A percentile compares a stretch with the other conserved stretches of the same genome.
Conservation (phyloP, 2,329 filamentous ascomycete species). For the Leptographium galeiforme region DNA sequence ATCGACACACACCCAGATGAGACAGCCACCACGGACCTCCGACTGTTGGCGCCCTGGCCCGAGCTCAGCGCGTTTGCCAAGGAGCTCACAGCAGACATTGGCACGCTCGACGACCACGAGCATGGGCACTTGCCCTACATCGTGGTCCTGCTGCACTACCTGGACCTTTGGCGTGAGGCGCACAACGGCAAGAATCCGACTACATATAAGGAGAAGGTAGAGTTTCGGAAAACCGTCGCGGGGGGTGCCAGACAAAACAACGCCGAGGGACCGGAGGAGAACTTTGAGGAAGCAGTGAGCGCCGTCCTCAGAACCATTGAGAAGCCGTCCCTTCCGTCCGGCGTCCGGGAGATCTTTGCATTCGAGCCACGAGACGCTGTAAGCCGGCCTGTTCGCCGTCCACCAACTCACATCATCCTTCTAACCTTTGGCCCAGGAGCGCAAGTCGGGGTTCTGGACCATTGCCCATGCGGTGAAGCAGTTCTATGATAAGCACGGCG, state of each 20-base stretch:
- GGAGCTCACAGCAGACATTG: constrained; percentile 55
- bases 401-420: no score
- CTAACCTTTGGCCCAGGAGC: constrained; percentile 1
- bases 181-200: constrained; percentile 57
- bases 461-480: constrained; percentile 66
- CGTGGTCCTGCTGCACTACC: constrained; percentile 66
- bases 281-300: constrained; percentile 82
- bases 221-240: constrained; percentile 61
- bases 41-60: constrained; percentile 74
- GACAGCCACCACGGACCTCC: constrained; percentile 70
- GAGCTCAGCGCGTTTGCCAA: constrained; percentile 57
- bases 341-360: constrained; percentile 66
- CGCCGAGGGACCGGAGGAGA: constrained; percentile 83
- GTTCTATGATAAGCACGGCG: constrained; percentile 61
- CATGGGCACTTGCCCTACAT: constrained; percentile 90
- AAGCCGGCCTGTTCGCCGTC: background rate
- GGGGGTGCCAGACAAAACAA: constrained; percentile 56
- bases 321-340: constrained; percentile 50
- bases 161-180: constrained; percentile 63
- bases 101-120: constrained; percentile 59
- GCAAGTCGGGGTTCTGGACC: constrained; percentile 65
- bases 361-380: constrained; percentile 25
- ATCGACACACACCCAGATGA: constrained; percentile 93
- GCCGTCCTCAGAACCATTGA: constrained; percentile 83
- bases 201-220: constrained; percentile 73